Conservation (phyloP, 345 rosid genomes). For the Lumnitzera littorea region DNA sequence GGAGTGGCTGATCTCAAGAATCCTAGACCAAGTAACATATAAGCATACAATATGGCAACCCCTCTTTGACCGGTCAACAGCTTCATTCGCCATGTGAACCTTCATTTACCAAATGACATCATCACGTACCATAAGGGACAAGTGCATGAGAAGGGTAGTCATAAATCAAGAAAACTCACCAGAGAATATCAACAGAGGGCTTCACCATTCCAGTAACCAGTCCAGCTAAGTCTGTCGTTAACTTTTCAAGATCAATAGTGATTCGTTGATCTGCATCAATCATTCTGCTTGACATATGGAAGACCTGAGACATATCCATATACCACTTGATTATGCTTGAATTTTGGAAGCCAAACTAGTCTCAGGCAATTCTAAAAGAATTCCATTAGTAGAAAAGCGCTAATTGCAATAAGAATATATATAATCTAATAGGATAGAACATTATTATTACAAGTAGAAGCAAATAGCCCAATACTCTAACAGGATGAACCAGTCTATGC, state of each 20-base stretch:
- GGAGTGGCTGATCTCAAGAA: conserved; percentile 86
- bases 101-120: conserved; percentile 19
- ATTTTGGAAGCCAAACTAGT: too few species aligned
- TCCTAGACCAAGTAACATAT: conserved; percentile 94
- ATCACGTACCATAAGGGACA: neutral
- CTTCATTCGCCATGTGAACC: conserved; percentile 99
- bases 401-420: too few species aligned
- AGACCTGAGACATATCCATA: conserved; percentile 44
- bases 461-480: too few species aligned
- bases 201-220: conserved; percentile 97
- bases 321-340: neutral
- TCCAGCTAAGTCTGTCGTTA: conserved; percentile 79
- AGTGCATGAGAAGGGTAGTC: neutral
- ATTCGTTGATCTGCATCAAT: conserved; percentile 97
- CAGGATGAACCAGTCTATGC: too few species aligned
- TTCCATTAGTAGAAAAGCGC: too few species aligned
- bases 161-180: conserved; percentile 44
- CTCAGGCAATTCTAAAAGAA: too few species aligned
- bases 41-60: conserved; percentile 84
- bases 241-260: conserved; percentile 87
- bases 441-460: too few species aligned
- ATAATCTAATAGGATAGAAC: too few species aligned
- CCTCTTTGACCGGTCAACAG: conserved; percentile 91
- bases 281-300: conserved; percentile 75
- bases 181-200: conserved; percentile 91